Conservation (phyloP, 2,329 filamentous ascomycete species). For the Aspergillus neotritici region DNA sequence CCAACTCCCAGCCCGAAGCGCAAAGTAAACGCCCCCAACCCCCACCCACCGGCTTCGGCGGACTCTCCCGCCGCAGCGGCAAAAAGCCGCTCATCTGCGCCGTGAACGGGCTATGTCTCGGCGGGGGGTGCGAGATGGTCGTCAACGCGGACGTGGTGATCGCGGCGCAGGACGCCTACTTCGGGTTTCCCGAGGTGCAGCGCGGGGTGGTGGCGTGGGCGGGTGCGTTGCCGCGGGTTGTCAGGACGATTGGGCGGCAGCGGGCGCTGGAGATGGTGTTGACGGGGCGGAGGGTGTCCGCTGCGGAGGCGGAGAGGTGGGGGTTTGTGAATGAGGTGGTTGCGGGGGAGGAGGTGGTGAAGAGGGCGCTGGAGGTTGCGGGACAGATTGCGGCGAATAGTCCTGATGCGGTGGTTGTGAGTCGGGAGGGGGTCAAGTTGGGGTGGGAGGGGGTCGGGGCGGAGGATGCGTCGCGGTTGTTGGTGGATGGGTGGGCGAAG, state of each 20-base stretch:
- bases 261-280: constrained; percentile 69
- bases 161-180: constrained; percentile 51
- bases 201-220: constrained; percentile 66
- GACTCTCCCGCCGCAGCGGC: constrained; percentile 41
- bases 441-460: constrained; percentile 67
- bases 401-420: constrained; percentile 72
- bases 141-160: constrained; percentile 67
- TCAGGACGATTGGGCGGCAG: constrained; percentile 60
- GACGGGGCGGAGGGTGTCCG: constrained; percentile 55
- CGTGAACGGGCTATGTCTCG: constrained; percentile 68
- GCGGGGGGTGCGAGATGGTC: constrained; percentile 71
- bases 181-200: constrained; percentile 66
- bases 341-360: constrained; percentile 18
- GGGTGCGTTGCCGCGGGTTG: constrained; percentile 63
- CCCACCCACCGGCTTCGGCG: constrained; percentile 37
- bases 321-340: constrained; percentile 63
- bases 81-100: constrained; percentile 69
- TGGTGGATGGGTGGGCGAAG: constrained; percentile 55
- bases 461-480: constrained; percentile 54
- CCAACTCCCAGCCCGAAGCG: constrained; percentile 10
- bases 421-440: constrained; percentile 62
- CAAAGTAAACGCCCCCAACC: constrained; percentile 11
- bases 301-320: constrained; percentile 59
- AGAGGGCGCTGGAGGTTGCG: constrained; percentile 56
- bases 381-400: constrained; percentile 59